Conservation (phyloP, 2,329 filamentous ascomycete genomes). For the Fusarium pilosicola region DNA sequence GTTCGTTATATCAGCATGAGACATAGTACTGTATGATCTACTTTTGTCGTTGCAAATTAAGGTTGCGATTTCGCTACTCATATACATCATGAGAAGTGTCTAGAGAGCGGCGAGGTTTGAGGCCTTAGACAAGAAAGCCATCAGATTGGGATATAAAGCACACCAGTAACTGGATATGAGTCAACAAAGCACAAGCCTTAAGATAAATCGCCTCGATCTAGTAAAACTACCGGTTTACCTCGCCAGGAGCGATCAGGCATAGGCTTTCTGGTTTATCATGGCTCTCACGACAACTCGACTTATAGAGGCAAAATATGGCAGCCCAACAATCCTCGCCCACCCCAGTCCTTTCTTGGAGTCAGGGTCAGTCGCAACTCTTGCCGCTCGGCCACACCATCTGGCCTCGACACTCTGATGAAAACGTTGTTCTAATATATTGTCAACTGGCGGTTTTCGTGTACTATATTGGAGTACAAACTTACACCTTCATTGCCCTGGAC, state of each 20-base stretch:
- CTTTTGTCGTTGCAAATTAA: neutral
- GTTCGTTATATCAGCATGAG: neutral
- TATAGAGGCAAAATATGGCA: conserved; percentile 88
- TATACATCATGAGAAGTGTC: neutral
- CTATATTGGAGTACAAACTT: conserved; percentile 54
- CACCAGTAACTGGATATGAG: neutral
- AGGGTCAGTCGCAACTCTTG: conserved; percentile 76
- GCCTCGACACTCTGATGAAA: conserved; percentile 72
- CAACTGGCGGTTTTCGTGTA: conserved; percentile 31
- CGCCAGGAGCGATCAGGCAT: neutral
- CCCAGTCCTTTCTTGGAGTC: conserved; percentile 84
- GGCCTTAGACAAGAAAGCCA: neutral
- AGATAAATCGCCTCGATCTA: neutral
- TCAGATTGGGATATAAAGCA: neutral
- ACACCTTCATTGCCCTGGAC: conserved; percentile 92
- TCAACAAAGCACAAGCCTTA: neutral
- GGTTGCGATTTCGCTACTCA: neutral
- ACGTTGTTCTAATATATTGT: conserved; percentile 68
- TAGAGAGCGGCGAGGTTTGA: neutral
- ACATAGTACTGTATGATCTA: neutral
- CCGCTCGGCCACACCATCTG: conserved; percentile 52
- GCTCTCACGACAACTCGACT: neutral
- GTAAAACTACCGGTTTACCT: neutral
- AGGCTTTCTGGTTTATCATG: neutral
- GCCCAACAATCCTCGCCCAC: conserved; percentile 86